Evolutionary conservation across 106 monocot genomes (phyloP).

Genomic region (Dendrobium huoshanense): DNA sequence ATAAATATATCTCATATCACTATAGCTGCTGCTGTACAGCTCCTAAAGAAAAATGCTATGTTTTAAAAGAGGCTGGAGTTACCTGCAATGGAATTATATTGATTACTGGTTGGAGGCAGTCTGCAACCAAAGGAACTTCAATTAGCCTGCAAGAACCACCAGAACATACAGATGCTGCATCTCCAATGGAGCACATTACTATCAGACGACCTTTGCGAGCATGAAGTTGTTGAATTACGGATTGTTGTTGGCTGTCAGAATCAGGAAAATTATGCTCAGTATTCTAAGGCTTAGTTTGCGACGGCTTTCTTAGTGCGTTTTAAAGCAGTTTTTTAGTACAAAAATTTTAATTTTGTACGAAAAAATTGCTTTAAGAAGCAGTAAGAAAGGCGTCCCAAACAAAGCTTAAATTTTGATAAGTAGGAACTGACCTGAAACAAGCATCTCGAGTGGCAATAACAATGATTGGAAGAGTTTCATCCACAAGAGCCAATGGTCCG

Average conservation of each 20-base stretch:
- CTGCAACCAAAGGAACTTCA: conserved; percentile 80
- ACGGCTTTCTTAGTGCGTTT: too few relatives aligned
- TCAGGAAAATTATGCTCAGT: neutral
- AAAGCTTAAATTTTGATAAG: neutral
- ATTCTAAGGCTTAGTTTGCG: too few relatives aligned
- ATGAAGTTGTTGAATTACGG: conserved; percentile 93
- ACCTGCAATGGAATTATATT: conserved; percentile 98
- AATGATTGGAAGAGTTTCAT: conserved; percentile 90
- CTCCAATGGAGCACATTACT: conserved; percentile 84
- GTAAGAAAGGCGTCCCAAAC: too few relatives aligned
- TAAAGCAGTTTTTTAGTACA: too few relatives aligned
- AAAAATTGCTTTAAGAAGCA: too few relatives aligned
- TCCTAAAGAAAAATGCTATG: neutral
- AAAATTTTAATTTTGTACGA: too few relatives aligned
- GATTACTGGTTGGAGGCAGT: conserved; percentile 87
- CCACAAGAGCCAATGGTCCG: conserved; percentile 92
- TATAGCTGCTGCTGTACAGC: neutral
- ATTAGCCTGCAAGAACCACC: conserved; percentile 65
- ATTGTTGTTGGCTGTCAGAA: conserved; percentile 76
- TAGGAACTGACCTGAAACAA: conserved; percentile 66
- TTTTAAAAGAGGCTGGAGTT: neutral
- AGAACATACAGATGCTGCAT: conserved; percentile 57
- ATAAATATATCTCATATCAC: neutral
- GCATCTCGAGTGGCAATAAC: conserved; percentile 88
- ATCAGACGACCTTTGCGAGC: conserved; percentile 90